These are phyloP conservation scores for Candida namnaoensis DNA, from an alignment of 805 yeast genomes.

Conservation along the genomic window DNA sequence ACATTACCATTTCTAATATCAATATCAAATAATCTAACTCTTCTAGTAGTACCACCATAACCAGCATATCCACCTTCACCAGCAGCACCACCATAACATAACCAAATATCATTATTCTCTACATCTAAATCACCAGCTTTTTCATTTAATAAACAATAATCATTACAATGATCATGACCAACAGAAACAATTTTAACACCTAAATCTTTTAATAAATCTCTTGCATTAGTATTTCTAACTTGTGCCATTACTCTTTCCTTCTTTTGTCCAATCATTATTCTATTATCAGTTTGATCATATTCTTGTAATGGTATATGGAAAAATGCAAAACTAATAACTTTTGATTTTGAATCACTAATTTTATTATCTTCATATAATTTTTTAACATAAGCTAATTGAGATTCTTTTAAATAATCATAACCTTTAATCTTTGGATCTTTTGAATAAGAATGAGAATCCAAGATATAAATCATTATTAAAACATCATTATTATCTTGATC, in stretches of 20 bases:
- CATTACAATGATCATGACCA: conserved; percentile 96
- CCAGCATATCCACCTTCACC: conserved; percentile 98
- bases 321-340: conserved; percentile 39
- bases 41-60: conserved; percentile 77
- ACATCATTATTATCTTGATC: conserved; percentile 29
- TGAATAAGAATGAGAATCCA: conserved; percentile 80
- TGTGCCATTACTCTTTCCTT: conserved; percentile 81
- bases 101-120: conserved; percentile 41
- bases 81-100: conserved; percentile 89
- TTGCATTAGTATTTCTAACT: conserved; percentile 54
- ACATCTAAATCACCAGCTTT: conserved; percentile 15
- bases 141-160: conserved; percentile 65
- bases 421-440: conserved; percentile 59
- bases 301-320: conserved; percentile 95
- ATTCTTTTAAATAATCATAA: conserved; percentile 77
- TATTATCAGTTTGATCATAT: conserved; percentile 39
- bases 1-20: conserved; percentile 36
- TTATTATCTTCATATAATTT: conserved; percentile 22
- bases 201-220: conserved; percentile 45
- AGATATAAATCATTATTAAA: conserved; percentile 56
- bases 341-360: conserved; percentile 47
- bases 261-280: conserved; percentile 49
- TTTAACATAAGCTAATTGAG: conserved; percentile 54
- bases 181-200: conserved; percentile 73
- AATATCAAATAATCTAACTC: conserved; percentile 65